Percentiles rank a stretch among this genome's conserved stretches.
These are phyloP conservation scores for Diaporthe velutina DNA, from an alignment of 2,329 filamentous ascomycete species.

Conservation along the genomic window DNA sequence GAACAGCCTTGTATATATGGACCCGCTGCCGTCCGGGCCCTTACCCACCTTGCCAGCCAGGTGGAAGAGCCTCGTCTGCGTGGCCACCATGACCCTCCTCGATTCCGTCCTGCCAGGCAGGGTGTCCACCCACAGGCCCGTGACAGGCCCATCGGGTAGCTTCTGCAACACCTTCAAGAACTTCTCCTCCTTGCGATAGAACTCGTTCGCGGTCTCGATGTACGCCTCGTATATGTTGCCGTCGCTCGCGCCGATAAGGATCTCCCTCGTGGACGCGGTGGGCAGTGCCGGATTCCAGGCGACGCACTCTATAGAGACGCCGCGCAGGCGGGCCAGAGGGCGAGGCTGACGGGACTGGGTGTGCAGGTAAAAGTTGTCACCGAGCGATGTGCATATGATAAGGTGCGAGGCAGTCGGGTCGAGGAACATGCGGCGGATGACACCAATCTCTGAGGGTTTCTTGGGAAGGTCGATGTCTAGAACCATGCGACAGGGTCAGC, in stretches of 20 bases:
- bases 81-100: conserved; percentile 83
- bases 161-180: conserved; percentile 89
- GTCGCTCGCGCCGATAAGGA: conserved; percentile 90
- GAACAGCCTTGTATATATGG: conserved; percentile 89
- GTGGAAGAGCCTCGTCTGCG: conserved; percentile 82
- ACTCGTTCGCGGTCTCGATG: conserved; percentile 94
- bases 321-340: conserved; percentile 83
- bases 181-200: conserved; percentile 94
- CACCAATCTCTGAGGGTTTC: conserved; percentile 88
- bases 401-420: conserved; percentile 97
- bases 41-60: conserved; percentile 83
- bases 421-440: conserved; percentile 96
- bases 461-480: conserved; percentile 96
- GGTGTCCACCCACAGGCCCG: conserved; percentile 86
- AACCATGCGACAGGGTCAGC: neutral
- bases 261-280: conserved; percentile 94
- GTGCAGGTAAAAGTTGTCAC: conserved; percentile 98
- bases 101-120: conserved; percentile 76
- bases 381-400: conserved; percentile 88
- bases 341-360: conserved; percentile 93
- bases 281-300: conserved; percentile 96
- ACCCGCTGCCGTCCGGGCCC: conserved; percentile 83
- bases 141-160: conserved; percentile 84
- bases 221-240: conserved; percentile 96
- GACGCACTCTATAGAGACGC: conserved; percentile 87